Evolutionary conservation across 108 stramenopile species (phyloP).

Genomic region (Epithemia pelagica): DNA sequence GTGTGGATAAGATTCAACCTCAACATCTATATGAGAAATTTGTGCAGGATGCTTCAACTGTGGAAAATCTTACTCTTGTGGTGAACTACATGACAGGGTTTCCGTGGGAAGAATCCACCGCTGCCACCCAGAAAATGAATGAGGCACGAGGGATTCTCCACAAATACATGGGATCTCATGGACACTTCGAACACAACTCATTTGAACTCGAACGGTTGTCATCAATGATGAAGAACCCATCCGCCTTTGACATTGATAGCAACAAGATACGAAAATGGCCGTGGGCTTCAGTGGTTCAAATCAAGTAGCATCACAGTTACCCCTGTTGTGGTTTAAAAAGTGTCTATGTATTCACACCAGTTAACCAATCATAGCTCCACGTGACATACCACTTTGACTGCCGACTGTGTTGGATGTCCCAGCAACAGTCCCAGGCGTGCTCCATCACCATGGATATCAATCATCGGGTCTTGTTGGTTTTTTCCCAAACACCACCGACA

Average conservation of each 20-base stretch:
- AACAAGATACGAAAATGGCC: constrained; percentile 1
- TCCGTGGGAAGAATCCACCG: constrained; percentile 6
- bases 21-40: constrained; percentile 5
- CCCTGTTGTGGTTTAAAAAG: too few species aligned
- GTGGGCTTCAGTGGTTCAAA: constrained; percentile 11
- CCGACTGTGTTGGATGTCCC: too few species aligned
- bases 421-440: too few species aligned
- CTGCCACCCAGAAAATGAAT: neutral
- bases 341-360: too few species aligned
- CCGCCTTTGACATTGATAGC: neutral
- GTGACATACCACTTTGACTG: too few species aligned
- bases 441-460: too few species aligned
- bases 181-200: constrained; percentile 8
- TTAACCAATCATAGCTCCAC: too few species aligned
- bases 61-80: neutral
- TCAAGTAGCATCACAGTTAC: too few species aligned
- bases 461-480: neutral
- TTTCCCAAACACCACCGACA: neutral
- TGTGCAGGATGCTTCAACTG: neutral
- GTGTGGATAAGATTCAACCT: constrained; percentile 2
- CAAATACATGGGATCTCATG: neutral
- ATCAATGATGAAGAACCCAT: neutral
- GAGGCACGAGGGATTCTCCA: neutral
- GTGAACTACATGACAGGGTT: constrained; percentile 15
- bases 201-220: constrained; percentile 11